A percentile compares a stretch with the other conserved stretches of the same genome.
Evolutionary conservation across 192 early-diverging fungal species (phyloP).

Genomic region (Entophlyctis helioformis): DNA sequence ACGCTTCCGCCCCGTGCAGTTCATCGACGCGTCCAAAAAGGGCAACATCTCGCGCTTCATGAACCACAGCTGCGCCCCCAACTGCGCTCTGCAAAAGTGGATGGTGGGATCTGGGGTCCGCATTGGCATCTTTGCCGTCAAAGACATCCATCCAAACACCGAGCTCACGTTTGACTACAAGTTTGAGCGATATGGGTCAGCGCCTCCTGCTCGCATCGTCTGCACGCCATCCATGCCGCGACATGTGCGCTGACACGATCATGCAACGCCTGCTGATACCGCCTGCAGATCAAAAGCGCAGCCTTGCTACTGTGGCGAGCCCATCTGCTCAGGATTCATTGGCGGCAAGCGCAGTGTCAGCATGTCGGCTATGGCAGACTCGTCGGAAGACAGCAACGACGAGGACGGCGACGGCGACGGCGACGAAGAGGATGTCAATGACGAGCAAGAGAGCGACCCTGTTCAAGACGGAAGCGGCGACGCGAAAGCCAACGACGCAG

Average conservation of each 20-base stretch:
- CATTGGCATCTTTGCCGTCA: conserved; percentile 91
- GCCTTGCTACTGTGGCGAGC: conserved; percentile 81
- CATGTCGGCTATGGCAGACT: neutral
- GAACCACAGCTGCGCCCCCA: conserved; percentile 95
- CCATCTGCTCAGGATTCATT: conserved; percentile 80
- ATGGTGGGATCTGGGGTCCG: conserved; percentile 77
- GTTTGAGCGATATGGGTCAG: conserved; percentile 85
- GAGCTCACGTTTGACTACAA: conserved; percentile 99
- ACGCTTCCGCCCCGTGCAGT: no score
- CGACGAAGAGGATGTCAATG: neutral
- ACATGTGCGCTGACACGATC: neutral
- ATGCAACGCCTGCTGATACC: neutral
- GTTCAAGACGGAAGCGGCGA: conserved; percentile 1
- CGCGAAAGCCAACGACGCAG: conserved; percentile 40
- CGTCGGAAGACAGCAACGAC: neutral
- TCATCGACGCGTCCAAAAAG: conserved; percentile 89
- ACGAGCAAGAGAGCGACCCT: neutral
- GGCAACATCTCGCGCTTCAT: conserved; percentile 94
- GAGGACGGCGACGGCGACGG: neutral
- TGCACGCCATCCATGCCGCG: neutral
- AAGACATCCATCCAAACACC: conserved; percentile 60
- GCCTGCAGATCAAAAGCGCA: conserved; percentile 67
- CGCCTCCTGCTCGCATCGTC: neutral
- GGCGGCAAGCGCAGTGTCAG: conserved; percentile 61
- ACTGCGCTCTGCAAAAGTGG: conserved; percentile 95